Evolutionary conservation across 2,329 filamentous ascomycete species (phyloP), one percentile per base, ranked within the genome.

Genomic region (Botryotinia narcissicola): DNA sequence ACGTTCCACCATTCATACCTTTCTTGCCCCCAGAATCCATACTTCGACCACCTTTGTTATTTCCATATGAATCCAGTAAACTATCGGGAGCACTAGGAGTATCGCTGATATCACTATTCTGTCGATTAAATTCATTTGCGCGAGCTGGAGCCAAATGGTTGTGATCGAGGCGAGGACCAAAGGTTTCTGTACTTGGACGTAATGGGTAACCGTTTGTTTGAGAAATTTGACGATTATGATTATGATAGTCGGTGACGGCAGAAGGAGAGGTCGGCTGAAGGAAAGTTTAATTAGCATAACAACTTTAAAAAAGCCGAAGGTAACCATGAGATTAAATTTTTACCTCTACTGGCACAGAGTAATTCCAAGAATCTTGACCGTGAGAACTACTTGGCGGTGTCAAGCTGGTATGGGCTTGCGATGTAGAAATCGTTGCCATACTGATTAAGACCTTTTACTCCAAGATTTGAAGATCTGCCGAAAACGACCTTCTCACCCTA

Each of bases 61-160:
- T 69, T 9, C 79, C 79, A 77, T 86, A 84, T 68, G 85, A 80
- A 62, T 87, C 85, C 57, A 84, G 74, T 22, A 85, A 76, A 78
- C 83, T 84, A 72, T 87, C 86, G n/a, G 83, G 81, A 20, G 84
- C 84, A 75, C 82, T 84, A 54, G 79, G 81, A 64, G 79, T 80
- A 5, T 83, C 82, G 70, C 83, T 83, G 67, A 84, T 79, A 72
- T 84, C 84, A 59, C 81, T 82, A 67, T 83, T 82, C 54, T 85
- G 84, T 71, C 82, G 81, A 73, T 78, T 80, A 62, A 84, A 78
- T 44, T 81, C 81, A 73, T 80, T 79, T 44, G 81, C 77, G 70
- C 81, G 79, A 51, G 80, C 81, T 22, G 83, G 80, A 32, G 77
- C 78, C 51, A 83, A 78, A 73, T 82, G 75, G 60, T 73, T 77